Base-by-base conservation (phyloP, 2,329 filamentous ascomycete genomes). In the Penicillium corylophilum region DNA sequence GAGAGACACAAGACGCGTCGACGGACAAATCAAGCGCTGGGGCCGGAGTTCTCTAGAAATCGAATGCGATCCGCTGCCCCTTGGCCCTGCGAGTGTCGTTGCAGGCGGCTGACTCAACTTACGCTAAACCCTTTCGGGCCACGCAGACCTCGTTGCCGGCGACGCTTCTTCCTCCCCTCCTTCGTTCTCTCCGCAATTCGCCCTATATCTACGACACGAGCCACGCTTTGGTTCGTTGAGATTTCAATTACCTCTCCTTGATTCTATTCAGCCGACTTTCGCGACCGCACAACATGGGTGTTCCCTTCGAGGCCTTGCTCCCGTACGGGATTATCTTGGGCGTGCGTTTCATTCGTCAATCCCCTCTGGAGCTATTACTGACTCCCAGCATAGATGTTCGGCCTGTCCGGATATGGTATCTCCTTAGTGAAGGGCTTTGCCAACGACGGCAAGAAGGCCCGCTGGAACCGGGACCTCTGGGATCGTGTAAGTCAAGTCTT, bases 231-330 rank as follows among this genome's bases (percentile, higher is more conserved):
- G 39, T 15, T 31, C 39, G 28, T 38, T 54, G 28, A n/a, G 7
- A 26, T 15, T 38, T 29, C n/a, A 20, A 12, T 23, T 39, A 39
- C 26, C 23, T 23, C 24, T 31, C 22, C 20, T 35, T 31, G 24
- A 20, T 26, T 39, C 29, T 28, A 36, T 31, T 46, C 23, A 16
- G 22, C 36, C 38, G 13, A 26, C 10, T 31, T 33, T 46, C 39
- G 39, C 51, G 42, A 54, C 42, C 46, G 22, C 42, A 50, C 59
- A 61, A 58, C 59, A 85, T 85, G 84, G 82, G 82, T 71, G 81
- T 87, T 56, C 84, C 84, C 40, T 86, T 86, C 70, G 84, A 87
- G 74, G 79, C 83, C 60, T 71, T 86, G 60, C 67, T 86, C 63
- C 83, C 83, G 44, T 86, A 85, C 68, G 83, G 77, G 62, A 81